phyloP scores from a whole-genome alignment of 441 rosid genomes.

The Brassica hybrid region DNA sequence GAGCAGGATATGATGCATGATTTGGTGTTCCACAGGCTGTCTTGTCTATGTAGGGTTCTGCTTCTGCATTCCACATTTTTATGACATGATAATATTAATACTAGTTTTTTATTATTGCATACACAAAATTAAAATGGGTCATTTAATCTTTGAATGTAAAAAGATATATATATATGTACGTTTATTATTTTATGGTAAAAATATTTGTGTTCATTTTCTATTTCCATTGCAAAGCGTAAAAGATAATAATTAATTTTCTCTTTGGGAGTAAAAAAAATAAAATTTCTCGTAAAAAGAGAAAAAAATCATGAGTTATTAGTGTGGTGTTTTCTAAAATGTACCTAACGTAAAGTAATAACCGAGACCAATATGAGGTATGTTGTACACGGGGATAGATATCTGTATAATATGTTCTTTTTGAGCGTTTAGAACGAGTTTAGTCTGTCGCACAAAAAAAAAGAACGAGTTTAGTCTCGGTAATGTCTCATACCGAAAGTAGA shows the following conservation, averaged over 20 bases:
- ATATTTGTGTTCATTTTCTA: not conserved
- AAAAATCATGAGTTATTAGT: not conserved
- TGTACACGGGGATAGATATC: not conserved
- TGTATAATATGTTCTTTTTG: not conserved
- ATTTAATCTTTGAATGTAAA: not conserved
- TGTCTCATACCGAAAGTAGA: not conserved
- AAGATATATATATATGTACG: not conserved
- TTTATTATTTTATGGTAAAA: not conserved
- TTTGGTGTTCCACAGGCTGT: slow-evolving; percentile 6
- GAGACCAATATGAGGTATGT: not conserved
- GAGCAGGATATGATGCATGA: not conserved
- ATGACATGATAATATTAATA: slow-evolving; percentile 1
- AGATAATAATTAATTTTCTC: not conserved
- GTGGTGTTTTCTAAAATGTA: not conserved
- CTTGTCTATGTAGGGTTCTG: not conserved
- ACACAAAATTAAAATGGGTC: not conserved
- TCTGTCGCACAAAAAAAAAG: too few relatives aligned
- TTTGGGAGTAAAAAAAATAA: not conserved
- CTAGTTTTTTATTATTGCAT: not conserved
- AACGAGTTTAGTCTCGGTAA: not conserved
- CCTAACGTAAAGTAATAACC: not conserved
- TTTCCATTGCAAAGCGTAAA: not conserved
- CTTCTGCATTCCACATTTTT: not conserved
- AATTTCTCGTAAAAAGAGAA: not conserved
- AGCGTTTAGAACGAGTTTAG: not conserved